Base-by-base conservation (phyloP, 495 filamentous ascomycete species). In the Annulohypoxylon stygium region DNA sequence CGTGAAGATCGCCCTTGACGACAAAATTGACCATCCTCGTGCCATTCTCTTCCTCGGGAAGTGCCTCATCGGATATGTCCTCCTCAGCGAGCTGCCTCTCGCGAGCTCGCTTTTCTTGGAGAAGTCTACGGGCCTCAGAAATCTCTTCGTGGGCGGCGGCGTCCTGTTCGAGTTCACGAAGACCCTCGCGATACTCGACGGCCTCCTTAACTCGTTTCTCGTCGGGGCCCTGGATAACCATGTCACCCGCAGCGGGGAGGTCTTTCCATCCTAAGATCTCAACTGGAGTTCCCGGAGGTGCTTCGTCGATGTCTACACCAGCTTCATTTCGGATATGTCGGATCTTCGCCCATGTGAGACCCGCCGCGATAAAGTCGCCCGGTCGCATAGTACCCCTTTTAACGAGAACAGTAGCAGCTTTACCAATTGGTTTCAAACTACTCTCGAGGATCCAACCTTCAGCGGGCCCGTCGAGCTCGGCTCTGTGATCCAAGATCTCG, bases 401-500 rank as follows among this genome's bases (percentile, higher is more conserved):
- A 51, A 99, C 90, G 2, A 99, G 89, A 3, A 97, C 88, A 1
- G 97, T 97, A 26, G 97, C 95, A 25, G 94, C 91, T 63, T 93
- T 92, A 6, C 97, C 96, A 61, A 91, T 89, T 26, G 88, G 89
- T 82, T 97, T 97, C 33, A 95, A 94, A 25, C 90, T 92, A n/a
- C 91, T 93, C 82, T 99, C 97, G 7, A 99, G 86, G 0, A 98
- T 87, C 94, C 95, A 97, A 10, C 97, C 97, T 81, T 99, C 97
- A 8, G 89, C 93, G 68, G 86, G 88, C 18, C 95, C 93, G 50
- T 90, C 85, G 2, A 79, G 78, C 77, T 97, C 93, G 47, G 94
- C 93, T 58, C 96, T 90, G 71, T 95, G 90, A 73, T 99, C 96
- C 2, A 97, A 86, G 73, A 98, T 89, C 76, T 99, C 97, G 0